phyloP scores from a whole-genome alignment of 208 protist genomes.

The Angomonas deanei region DNA sequence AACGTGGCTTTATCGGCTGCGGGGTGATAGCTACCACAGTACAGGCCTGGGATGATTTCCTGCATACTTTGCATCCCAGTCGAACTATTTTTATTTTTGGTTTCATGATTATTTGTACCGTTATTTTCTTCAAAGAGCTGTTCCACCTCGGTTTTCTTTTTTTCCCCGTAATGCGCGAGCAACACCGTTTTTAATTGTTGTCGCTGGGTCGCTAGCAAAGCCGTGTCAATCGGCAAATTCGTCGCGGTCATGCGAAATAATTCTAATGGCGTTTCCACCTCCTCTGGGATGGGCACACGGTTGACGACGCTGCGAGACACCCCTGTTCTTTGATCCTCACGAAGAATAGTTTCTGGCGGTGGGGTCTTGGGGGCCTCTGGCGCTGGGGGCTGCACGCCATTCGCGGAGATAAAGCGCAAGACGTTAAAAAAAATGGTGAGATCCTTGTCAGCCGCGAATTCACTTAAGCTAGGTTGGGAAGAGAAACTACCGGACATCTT shows the following conservation, averaged over 20 bases:
- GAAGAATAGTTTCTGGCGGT: no score
- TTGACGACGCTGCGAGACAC: conserved; percentile 13
- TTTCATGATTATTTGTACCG: not conserved
- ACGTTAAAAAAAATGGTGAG: conserved; percentile 47
- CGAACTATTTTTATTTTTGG: not conserved
- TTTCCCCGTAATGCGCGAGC: conserved; percentile 1
- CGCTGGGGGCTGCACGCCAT: not conserved
- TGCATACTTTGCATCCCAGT: conserved; percentile 54
- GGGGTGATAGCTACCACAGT: conserved; percentile 70
- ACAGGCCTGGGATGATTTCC: conserved; percentile 71
- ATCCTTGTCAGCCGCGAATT: conserved; percentile 21
- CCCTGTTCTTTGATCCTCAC: conserved; percentile 1
- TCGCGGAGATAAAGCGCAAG: conserved; percentile 45
- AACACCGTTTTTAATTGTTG: conserved; percentile 17
- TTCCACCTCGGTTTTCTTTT: not conserved
- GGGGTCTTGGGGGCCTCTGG: not conserved
- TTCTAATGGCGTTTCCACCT: conserved; percentile 30
- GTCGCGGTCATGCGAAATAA: conserved; percentile 55
- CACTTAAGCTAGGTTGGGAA: no score
- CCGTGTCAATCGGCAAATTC: conserved; percentile 32
- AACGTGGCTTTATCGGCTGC: conserved; percentile 39
- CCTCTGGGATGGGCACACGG: conserved; percentile 18
- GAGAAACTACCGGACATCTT: no score
- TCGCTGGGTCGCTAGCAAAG: conserved; percentile 13
- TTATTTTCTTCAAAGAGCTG: conserved; percentile 10